Percentiles rank a stretch among this genome's conserved stretches.
These are phyloP conservation scores for Aegle marmelos DNA, from an alignment of 345 rosid genomes.

Conservation along the genomic window DNA sequence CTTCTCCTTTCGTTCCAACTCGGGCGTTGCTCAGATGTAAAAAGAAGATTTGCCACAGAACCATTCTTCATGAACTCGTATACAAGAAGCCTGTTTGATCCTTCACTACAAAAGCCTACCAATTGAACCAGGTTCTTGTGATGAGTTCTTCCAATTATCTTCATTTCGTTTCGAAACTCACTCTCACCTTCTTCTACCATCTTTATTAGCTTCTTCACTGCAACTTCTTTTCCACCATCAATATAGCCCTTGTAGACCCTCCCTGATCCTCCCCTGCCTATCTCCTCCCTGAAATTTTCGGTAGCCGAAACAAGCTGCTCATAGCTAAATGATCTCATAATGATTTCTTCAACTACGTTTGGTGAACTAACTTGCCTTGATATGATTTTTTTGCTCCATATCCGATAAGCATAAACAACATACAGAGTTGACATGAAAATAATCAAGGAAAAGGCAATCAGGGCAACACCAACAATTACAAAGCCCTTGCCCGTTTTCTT, in stretches of 20 bases:
- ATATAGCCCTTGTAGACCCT: constrained; percentile 6
- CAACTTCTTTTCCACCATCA: neutral
- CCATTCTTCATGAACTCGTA: neutral
- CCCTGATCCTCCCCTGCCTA: constrained; percentile 15
- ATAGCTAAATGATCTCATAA: constrained; percentile 5
- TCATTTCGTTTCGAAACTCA: neutral
- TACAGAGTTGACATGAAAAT: neutral
- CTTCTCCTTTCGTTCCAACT: neutral
- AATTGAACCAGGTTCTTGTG: neutral
- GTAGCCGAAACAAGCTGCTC: constrained; percentile 11
- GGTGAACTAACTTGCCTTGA: neutral
- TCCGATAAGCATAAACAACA: neutral
- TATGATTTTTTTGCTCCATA: neutral
- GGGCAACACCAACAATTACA: neutral
- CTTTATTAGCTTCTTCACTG: constrained; percentile 6
- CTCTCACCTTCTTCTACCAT: neutral
- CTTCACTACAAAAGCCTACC: neutral
- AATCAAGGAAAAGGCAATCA: neutral
- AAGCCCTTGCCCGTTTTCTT: neutral
- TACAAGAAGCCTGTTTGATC: neutral
- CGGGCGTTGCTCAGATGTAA: neutral
- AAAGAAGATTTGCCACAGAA: neutral
- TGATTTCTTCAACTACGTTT: neutral
- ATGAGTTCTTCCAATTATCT: neutral
- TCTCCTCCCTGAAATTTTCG: constrained; percentile 20